Base-by-base conservation (phyloP, 2,329 filamentous ascomycete genomes). In the Calonectria multiphialidica region DNA sequence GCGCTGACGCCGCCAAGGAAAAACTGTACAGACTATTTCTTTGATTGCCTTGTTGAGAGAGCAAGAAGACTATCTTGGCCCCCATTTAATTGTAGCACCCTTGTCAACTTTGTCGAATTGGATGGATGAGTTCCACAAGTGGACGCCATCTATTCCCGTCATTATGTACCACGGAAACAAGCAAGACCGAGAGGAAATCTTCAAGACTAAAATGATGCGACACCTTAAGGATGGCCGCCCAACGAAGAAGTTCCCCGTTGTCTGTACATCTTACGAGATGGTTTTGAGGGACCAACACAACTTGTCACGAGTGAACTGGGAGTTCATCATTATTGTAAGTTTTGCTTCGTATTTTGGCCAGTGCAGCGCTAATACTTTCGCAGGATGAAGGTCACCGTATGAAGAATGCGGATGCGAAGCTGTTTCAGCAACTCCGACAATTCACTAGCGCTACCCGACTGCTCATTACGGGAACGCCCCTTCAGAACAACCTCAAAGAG, bases 261-360 rank as follows among this genome's bases (percentile, higher is more conserved):
- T 98, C 0, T 96, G 96, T 79, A 99, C 97, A 0, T 97, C 93
- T 45, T 98, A 98, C 78, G 97, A 99, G 81, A 98, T 99, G 81
- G 96, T 97, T 66, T 93, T 99, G 84, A 93, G 95, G 78, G 97
- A 99, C 81, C 92, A 94, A 44, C 93, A 95, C 65, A 93, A 93
- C 42, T 86, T 99, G 6, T 92, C 92, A 0, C 93, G 93, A 70
- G 96, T 98, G 69, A 93, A 95, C 42, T 99, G 97, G 97, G 95
- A 97, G 66, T 98, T 98, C 78, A 98, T 99, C 79, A 97, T 99
- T 76, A 98, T 99, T 73, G 93, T 93, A 84, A 81, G 90, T 83
- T 9, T 21, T 6, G 3, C 13, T 6, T n/a, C 12, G 13, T 2
- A 0, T 9, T 5, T 3, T 28, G 1, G 1, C 7, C 2, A 8